Percentiles rank a stretch among this genome's conserved stretches.
phyloP scores from a whole-genome alignment of 352 stramenopile genomes.

The Globisporangium heterothallicum region DNA sequence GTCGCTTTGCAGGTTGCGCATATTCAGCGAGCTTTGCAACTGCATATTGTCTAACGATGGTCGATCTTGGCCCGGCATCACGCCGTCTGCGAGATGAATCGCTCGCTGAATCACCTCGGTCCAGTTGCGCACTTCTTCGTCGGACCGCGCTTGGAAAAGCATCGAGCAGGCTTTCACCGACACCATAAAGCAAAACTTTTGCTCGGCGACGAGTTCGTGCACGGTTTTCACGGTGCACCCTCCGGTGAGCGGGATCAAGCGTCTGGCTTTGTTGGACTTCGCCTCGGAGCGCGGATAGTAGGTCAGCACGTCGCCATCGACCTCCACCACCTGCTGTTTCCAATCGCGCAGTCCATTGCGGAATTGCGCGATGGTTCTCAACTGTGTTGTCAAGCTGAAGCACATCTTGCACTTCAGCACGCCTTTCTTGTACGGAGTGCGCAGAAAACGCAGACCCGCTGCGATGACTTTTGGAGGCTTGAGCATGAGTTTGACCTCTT shows the following conservation, averaged over 20 bases:
- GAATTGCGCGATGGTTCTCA: conserved; percentile 54
- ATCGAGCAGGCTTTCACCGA: conserved; percentile 52
- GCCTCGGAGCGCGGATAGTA: conserved; percentile 28
- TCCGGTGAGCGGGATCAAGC: conserved; percentile 36
- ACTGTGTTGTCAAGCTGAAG: conserved; percentile 43
- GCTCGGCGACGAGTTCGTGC: conserved; percentile 54
- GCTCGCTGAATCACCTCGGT: conserved; percentile 56
- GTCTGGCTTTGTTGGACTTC: conserved; percentile 24
- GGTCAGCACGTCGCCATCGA: conserved; percentile 56
- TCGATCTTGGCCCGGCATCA: conserved; percentile 41
- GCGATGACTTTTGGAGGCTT: conserved; percentile 24
- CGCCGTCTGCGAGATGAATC: conserved; percentile 64
- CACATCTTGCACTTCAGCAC: conserved; percentile 49
- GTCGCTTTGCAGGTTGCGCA: conserved; percentile 23
- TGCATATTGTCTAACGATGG: conserved; percentile 41
- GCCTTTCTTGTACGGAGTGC: conserved; percentile 37
- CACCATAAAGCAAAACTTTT: conserved; percentile 66
- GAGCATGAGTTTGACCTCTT: conserved; percentile 38
- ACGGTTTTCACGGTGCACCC: conserved; percentile 55
- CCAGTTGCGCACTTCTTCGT: conserved; percentile 49
- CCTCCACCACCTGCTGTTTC: conserved; percentile 61
- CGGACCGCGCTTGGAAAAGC: conserved; percentile 53
- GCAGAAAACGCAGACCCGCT: conserved; percentile 42
- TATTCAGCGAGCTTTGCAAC: conserved; percentile 46
- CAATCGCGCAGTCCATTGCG: conserved; percentile 34